Conservation (phyloP, 441 rosid species). For the Pelargonium cotyledonis region DNA sequence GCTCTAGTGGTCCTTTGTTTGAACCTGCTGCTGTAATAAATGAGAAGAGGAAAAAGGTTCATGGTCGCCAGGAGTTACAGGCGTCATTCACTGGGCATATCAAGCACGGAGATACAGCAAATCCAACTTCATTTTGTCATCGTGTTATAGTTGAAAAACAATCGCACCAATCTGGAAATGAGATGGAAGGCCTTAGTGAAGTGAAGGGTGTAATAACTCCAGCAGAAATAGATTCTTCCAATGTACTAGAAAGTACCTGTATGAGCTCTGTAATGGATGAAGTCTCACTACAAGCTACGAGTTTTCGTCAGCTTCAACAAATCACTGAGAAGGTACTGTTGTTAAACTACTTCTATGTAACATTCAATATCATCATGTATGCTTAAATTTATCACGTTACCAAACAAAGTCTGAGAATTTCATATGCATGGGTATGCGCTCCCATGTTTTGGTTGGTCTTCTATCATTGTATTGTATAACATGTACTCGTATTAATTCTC, state of each 20-base stretch:
- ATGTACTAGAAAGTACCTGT: slow-evolving; percentile 51
- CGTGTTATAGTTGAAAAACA: slow-evolving; percentile 37
- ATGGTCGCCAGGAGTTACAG: slow-evolving; percentile 25
- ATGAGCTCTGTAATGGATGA: slow-evolving; percentile 55
- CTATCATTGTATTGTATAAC: no score
- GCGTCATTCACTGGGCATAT: slow-evolving; percentile 27
- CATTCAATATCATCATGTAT: no score
- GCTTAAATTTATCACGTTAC: no score
- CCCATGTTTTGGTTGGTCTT: no score
- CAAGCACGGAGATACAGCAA: slow-evolving; percentile 28
- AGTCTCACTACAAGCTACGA: slow-evolving; percentile 66
- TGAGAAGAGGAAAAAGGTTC: slow-evolving; percentile 30
- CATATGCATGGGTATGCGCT: no score
- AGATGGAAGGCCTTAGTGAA: slow-evolving; percentile 38
- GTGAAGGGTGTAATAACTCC: slow-evolving; percentile 34
- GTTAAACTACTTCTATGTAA: background rate
- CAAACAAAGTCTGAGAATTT: no score
- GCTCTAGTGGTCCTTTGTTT: slow-evolving; percentile 30
- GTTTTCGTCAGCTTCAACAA: slow-evolving; percentile 80
- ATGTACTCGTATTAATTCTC: no score
- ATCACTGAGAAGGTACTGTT: slow-evolving; percentile 63
- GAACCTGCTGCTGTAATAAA: slow-evolving; percentile 29
- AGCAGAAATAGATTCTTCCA: slow-evolving; percentile 44
- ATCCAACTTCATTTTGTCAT: slow-evolving; percentile 32
- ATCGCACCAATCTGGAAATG: slow-evolving; percentile 27